Evolutionary conservation across 2,329 filamentous ascomycete species (phyloP).

Genomic region (Colletotrichum karsti): DNA sequence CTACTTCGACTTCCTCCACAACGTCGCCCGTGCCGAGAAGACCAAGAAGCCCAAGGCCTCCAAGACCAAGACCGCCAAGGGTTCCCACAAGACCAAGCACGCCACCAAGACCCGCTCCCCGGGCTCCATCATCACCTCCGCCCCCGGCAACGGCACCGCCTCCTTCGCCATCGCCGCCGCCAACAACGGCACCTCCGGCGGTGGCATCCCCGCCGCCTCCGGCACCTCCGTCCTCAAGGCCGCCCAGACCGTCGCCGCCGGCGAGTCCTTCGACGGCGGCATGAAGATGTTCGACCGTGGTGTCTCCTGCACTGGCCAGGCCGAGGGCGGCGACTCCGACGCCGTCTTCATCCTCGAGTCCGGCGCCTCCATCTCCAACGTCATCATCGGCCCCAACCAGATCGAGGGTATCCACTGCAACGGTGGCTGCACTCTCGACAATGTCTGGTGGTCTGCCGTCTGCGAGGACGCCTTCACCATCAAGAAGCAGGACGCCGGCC

Average conservation of each 20-base stretch:
- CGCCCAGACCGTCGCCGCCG: slow-evolving; percentile 37
- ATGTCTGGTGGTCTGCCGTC: slow-evolving; percentile 48
- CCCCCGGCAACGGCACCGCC: slow-evolving; percentile 8
- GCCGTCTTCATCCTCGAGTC: slow-evolving; percentile 51
- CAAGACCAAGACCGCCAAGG: slow-evolving; percentile 16
- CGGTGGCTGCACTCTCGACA: slow-evolving; percentile 49
- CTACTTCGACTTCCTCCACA: slow-evolving; percentile 24
- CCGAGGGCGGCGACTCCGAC: slow-evolving; percentile 51
- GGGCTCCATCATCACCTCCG: slow-evolving; percentile 20
- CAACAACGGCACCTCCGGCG: slow-evolving; percentile 25
- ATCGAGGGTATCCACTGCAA: slow-evolving; percentile 55
- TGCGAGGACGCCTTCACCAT: slow-evolving; percentile 45
- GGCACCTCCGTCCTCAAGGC: slow-evolving; percentile 33
- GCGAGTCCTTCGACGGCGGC: slow-evolving; percentile 38
- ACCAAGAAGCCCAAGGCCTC: slow-evolving; percentile 3
- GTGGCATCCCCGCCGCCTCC: slow-evolving; percentile 35
- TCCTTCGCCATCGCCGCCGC: not conserved
- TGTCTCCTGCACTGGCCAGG: slow-evolving; percentile 49
- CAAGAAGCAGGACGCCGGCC: slow-evolving; percentile 37
- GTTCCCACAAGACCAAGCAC: slow-evolving; percentile 9
- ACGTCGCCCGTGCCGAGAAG: slow-evolving; percentile 19
- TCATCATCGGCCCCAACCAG: slow-evolving; percentile 54
- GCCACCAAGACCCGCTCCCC: slow-evolving; percentile 6
- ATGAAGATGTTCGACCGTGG: slow-evolving; percentile 47
- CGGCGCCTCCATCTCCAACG: slow-evolving; percentile 53